Evolutionary conservation across 78 protist species (phyloP), one percentile per base, ranked within the genome.

Genomic region (Dictyostelium capitatum): DNA sequence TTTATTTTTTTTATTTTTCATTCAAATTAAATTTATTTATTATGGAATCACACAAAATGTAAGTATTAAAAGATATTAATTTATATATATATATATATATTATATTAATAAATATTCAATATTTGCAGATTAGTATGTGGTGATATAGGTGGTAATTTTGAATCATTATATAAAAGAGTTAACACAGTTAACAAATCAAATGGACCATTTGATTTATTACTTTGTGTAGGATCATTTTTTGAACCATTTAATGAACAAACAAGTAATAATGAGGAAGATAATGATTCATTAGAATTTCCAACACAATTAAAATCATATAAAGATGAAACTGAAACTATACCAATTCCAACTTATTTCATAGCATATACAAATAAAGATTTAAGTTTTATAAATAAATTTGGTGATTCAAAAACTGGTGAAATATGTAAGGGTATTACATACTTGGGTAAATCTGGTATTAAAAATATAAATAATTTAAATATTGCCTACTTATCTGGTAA

Each of bases 121-220:
- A n/a, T n/a, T n/a, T n/a, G n/a, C n/a, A 93, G 83, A 67, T 69
- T 93, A n/a, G 92, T 93, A 11, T 73, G 83, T 41, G 96, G 96
- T 23, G 96, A 93, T 89, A 28, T 93, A 28, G 80, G 85, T 10
- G 96, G 96, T n/a, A 32, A 25, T 12, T 80, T 85, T 43, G 7
- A 65, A 28, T 17, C 64, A 32, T 11, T 93, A 1, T 93, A 51
- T 46, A 70, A 93, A 46, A 59, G 91, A 77, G 79, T 93, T 6
- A 74, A 20, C 41, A 32, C 81, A 17, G 75, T 93, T 1, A 81
- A 91, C 46, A 67, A 79, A 53, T 77, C 83, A 53, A 75, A 37
- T 50, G 77, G 96, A 37, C 91, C 91, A 43, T 93, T 93, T 57
- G 48, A 85, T 20, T 17, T 93, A 30, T 51, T 77, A 41, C 56